A percentile compares a stretch with the other conserved stretches of the same genome.
Conservation (phyloP, 352 stramenopile genomes). For the Globisporangium okanoganense region DNA sequence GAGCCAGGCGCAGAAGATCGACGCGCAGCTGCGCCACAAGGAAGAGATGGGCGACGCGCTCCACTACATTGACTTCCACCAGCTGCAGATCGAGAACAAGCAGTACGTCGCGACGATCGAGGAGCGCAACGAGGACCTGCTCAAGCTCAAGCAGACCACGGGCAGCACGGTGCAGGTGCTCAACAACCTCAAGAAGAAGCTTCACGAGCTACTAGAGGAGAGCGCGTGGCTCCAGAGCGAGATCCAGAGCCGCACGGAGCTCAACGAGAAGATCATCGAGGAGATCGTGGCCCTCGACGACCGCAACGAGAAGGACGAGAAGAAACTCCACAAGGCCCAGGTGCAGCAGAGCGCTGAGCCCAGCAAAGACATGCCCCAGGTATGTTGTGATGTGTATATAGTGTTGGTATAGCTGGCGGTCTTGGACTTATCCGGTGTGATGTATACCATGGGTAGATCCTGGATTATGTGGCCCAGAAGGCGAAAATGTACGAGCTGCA, state of each 20-base stretch:
- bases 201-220: constrained; percentile 85
- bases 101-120: constrained; percentile 95
- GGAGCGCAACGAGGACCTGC: constrained; percentile 92
- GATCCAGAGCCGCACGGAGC: constrained; percentile 72
- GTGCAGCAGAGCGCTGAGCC: constrained; percentile 65
- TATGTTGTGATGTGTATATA: constrained; percentile 8
- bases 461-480: constrained; percentile 91
- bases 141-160: constrained; percentile 90
- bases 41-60: constrained; percentile 94
- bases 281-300: constrained; percentile 68
- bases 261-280: constrained; percentile 86
- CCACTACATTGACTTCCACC: constrained; percentile 96
- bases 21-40: constrained; percentile 90
- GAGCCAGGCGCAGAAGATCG: constrained; percentile 90
- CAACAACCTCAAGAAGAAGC: constrained; percentile 89
- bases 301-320: constrained; percentile 67
- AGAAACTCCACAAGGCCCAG: constrained; percentile 53
- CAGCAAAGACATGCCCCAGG: constrained; percentile 83
- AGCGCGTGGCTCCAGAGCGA: constrained; percentile 76
- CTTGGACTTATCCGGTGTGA: too few species aligned
- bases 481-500: constrained; percentile 87
- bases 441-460: constrained; percentile 31
- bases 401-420: not conserved
- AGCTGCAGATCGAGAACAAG: constrained; percentile 97
- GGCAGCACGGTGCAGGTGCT: constrained; percentile 87